These are phyloP conservation scores for Aureobasidium sp. DNA, from an alignment of 2,329 filamentous ascomycete genomes.

Conservation along the genomic window DNA sequence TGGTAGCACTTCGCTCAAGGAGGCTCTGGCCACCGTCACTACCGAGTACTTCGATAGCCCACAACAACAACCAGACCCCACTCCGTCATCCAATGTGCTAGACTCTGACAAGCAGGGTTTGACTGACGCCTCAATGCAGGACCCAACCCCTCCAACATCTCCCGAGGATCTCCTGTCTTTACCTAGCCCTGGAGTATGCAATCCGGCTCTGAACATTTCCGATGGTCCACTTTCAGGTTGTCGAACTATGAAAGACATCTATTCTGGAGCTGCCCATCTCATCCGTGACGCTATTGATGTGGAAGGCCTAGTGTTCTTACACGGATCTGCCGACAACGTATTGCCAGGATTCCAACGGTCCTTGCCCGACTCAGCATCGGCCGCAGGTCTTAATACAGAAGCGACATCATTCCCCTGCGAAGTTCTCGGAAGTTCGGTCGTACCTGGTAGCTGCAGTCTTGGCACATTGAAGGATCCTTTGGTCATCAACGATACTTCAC, in stretches of 20 bases:
- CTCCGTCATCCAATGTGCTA: background rate
- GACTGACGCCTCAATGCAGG: background rate
- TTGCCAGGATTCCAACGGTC: background rate
- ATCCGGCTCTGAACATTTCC: background rate
- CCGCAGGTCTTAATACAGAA: background rate
- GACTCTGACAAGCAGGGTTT: background rate
- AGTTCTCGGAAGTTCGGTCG: conserved; percentile 3
- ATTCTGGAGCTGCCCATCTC: conserved; percentile 50
- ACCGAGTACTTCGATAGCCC: background rate
- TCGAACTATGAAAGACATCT: conserved; percentile 38
- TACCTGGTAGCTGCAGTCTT: background rate
- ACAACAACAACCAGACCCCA: background rate
- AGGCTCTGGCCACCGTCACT: background rate
- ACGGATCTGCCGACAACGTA: conserved; percentile 22
- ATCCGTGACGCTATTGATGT: conserved; percentile 48
- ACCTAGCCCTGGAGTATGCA: background rate
- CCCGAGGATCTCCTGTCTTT: background rate
- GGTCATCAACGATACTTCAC: background rate
- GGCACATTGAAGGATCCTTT: background rate
- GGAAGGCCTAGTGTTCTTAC: conserved; percentile 47
- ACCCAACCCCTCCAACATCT: background rate
- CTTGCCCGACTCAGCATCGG: background rate
- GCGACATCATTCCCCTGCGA: background rate
- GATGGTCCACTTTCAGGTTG: conserved; percentile 19
- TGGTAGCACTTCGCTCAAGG: background rate